These are phyloP conservation scores for Heracleum sosnowskyi DNA, from an alignment of 129 eudicot species.

Conservation along the genomic window DNA sequence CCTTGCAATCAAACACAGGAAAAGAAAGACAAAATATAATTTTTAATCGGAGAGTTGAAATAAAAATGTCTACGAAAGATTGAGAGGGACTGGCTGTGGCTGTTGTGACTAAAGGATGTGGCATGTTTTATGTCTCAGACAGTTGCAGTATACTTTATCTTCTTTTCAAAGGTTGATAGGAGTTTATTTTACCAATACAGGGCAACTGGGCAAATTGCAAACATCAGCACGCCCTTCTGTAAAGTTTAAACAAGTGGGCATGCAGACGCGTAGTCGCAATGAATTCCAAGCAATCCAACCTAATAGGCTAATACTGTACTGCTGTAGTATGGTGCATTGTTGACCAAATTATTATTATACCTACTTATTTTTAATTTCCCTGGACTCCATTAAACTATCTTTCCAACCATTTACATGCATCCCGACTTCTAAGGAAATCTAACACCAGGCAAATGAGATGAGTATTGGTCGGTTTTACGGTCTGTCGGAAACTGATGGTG, in stretches of 20 bases:
- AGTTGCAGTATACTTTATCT: not conserved
- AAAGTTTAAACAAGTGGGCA: not conserved
- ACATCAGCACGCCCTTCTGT: not conserved
- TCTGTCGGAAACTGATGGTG: too few species aligned
- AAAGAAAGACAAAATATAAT: not conserved
- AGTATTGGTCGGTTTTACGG: too few species aligned
- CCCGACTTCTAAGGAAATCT: not conserved
- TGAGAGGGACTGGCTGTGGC: not conserved
- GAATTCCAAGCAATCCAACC: not conserved
- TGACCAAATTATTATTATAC: not conserved
- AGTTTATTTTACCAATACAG: not conserved
- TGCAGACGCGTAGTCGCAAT: not conserved
- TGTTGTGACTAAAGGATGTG: not conserved
- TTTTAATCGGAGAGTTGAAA: not conserved
- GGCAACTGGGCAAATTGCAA: not conserved
- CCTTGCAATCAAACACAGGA: not conserved
- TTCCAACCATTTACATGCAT: not conserved
- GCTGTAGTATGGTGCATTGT: not conserved
- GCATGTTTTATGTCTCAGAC: not conserved
- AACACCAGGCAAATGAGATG: too few species aligned
- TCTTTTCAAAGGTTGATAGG: too few species aligned
- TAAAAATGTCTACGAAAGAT: not conserved
- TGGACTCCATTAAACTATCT: not conserved
- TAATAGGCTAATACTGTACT: too few species aligned
- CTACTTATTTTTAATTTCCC: not conserved